phyloP scores from a whole-genome alignment of 306 rosid species.

The Sechiopsis laciniata region DNA sequence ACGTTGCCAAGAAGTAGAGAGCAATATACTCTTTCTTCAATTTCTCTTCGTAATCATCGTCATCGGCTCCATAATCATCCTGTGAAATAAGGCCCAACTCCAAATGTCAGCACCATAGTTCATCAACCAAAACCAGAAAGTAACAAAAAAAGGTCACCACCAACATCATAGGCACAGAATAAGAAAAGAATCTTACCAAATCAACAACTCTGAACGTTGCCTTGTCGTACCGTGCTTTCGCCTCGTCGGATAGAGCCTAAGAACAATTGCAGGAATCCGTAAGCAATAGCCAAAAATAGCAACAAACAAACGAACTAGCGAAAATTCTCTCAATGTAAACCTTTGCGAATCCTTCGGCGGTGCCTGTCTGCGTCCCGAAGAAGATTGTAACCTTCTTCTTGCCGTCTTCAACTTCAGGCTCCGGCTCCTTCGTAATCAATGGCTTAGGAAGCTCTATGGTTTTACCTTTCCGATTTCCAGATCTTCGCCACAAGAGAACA shows the following conservation, averaged over 20 bases:
- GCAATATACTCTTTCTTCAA: conserved; percentile 57
- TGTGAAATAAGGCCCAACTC: conserved; percentile 25
- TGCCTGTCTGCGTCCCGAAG: conserved; percentile 96
- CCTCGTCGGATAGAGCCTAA: conserved; percentile 87
- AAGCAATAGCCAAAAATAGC: not conserved
- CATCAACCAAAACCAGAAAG: not conserved
- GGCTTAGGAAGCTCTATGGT: conserved; percentile 47
- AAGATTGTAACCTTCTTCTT: conserved; percentile 73
- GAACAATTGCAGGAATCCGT: not conserved
- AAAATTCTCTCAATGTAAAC: conserved; percentile 28
- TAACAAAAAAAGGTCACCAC: not conserved
- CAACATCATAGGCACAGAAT: not conserved
- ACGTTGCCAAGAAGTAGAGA: conserved; percentile 92
- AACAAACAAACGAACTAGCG: not conserved
- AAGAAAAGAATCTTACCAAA: conserved; percentile 46
- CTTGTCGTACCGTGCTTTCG: conserved; percentile 76
- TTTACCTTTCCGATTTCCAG: conserved; percentile 36
- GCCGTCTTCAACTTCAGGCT: conserved; percentile 66
- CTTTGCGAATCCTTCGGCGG: conserved; percentile 98
- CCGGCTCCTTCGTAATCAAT: conserved; percentile 30
- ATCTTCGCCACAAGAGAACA: conserved; percentile 73
- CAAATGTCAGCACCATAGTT: conserved; percentile 4
- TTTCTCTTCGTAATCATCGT: conserved; percentile 69
- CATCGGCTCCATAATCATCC: conserved; percentile 86
- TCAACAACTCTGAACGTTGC: conserved; percentile 69